Evolutionary conservation across 306 rosid genomes (phyloP), one percentile per base, ranked within the genome.

Genomic region (Vachellia pachyceras): DNA sequence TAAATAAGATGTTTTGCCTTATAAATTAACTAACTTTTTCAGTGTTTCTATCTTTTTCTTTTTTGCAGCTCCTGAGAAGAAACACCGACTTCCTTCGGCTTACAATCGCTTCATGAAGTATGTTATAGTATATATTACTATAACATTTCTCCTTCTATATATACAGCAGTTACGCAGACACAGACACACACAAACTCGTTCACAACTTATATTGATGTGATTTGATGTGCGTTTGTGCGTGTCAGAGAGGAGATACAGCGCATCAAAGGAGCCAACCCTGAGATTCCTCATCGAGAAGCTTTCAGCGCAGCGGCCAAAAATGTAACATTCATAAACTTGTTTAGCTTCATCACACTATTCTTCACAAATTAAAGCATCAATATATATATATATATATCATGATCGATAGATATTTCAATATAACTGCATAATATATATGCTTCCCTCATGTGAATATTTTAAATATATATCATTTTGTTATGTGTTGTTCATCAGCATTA

Each of bases 101-200:
- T 95, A 93, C 89, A 95, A 95, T 71, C 94, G 99, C 73, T 95
- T 95, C 91, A 95, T 95, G 99, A 95, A 95, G 99, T 95, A 90
- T 90, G 91, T 47, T 68, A 69, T n/a, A n/a, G 7, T 18, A 7
- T 46, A 46, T 46, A 10, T 44, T 40, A 35, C 40, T 40, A 9
- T 65, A 7, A 65, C 46, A 65, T 8, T 36, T 65, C 23, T 37
- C 11, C 4, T 8, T 3, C 1, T 15, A 8, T 65, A 3, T n/a
- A n/a, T n/a, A n/a, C n/a, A n/a, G n/a, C n/a, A n/a, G n/a, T n/a
- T n/a, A 49, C 20, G 17, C 22, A 50, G 8, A 52, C 60, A n/a
- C 4, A 52, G 25, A 52, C 60, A 52, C 60, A n/a, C n/a, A 18
- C 11, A n/a, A 6, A 52, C 58, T 14, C 23, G 6, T 4, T 17